Evolutionary conservation across 345 rosid genomes (phyloP).

Genomic region (Lepidium africanum): DNA sequence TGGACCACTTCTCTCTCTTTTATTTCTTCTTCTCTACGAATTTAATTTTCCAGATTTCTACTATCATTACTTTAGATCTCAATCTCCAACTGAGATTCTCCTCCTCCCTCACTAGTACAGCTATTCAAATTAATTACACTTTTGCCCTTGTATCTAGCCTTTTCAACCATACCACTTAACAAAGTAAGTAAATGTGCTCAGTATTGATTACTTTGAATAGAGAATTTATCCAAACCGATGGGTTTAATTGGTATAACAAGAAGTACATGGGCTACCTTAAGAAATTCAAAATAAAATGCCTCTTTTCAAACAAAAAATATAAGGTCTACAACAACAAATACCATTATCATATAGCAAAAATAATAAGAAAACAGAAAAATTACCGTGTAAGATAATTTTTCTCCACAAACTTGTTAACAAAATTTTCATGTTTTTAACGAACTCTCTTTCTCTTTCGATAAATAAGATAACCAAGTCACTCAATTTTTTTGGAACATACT

Average conservation of each 20-base stretch:
- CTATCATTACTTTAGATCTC: slow-evolving; percentile 51
- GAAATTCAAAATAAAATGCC: too few species aligned
- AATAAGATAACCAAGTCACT: too few species aligned
- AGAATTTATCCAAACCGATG: background rate
- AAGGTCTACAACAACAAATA: too few species aligned
- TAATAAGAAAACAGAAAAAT: too few species aligned
- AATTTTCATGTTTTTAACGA: too few species aligned
- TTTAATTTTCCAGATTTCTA: slow-evolving; percentile 24
- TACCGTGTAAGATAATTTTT: too few species aligned
- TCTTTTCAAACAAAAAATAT: too few species aligned
- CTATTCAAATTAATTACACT: slow-evolving; percentile 15
- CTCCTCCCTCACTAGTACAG: slow-evolving; percentile 19
- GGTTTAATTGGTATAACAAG: background rate
- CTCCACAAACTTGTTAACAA: too few species aligned
- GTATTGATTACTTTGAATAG: background rate
- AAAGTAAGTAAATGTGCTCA: background rate
- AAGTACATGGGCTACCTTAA: background rate
- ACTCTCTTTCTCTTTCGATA: too few species aligned
- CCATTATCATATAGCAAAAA: too few species aligned
- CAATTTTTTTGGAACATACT: too few species aligned
- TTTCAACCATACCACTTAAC: background rate
- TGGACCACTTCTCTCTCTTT: slow-evolving; percentile 17
- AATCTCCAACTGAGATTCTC: slow-evolving; percentile 61
- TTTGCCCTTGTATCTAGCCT: slow-evolving; percentile 24
- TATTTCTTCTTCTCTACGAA: slow-evolving; percentile 11